These are phyloP conservation scores for Exophiala xenobiotica DNA, from an alignment of 2,329 filamentous ascomycete species.

Conservation along the genomic window DNA sequence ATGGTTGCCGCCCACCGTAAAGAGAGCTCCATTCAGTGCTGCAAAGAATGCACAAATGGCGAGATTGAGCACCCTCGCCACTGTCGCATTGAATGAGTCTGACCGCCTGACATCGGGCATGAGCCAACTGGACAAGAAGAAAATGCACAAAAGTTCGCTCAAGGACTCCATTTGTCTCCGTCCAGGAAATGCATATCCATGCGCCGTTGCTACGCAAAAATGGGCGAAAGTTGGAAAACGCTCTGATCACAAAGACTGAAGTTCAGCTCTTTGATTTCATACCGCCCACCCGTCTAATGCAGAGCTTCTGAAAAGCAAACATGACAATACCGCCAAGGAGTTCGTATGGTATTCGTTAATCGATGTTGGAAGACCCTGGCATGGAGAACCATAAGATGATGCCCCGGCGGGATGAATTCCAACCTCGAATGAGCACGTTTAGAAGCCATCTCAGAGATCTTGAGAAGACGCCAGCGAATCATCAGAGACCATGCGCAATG, in stretches of 20 bases:
- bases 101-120: too few species aligned
- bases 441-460: background rate
- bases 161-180: too few species aligned
- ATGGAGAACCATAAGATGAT: too few species aligned
- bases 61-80: background rate
- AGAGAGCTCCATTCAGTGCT: background rate
- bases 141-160: background rate
- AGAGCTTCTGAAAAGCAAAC: too few species aligned
- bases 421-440: slow-evolving; percentile 3
- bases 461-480: background rate
- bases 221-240: background rate
- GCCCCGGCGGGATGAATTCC: too few species aligned
- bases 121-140: background rate
- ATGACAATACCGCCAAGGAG: too few species aligned
- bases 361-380: too few species aligned
- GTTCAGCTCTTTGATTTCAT: too few species aligned
- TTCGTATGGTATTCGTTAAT: too few species aligned
- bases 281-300: too few species aligned
- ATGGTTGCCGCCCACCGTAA: background rate
- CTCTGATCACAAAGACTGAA: too few species aligned
- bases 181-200: too few species aligned
- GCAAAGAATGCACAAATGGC: background rate
- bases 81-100: background rate
- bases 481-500: slow-evolving; percentile 39
- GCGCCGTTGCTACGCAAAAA: background rate